phyloP scores from a whole-genome alignment of 2,329 filamentous ascomycete genomes.

The Sphaerulina vaccinii region DNA sequence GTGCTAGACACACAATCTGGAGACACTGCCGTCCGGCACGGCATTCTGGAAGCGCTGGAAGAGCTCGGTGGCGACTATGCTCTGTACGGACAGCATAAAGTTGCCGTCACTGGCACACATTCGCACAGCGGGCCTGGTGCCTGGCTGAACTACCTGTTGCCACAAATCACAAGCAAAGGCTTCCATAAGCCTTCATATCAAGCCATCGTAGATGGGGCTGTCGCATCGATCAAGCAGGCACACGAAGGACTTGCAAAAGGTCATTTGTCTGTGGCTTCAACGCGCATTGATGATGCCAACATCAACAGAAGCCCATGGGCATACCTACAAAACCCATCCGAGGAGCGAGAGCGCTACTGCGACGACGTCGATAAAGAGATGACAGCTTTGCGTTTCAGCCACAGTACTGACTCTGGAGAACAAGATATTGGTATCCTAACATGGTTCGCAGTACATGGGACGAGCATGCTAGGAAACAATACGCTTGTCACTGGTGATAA shows the following conservation, averaged over 20 bases:
- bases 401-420: slow-evolving; percentile 65
- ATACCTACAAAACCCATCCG: slow-evolving; percentile 79
- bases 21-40: slow-evolving; percentile 82
- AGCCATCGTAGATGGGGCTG: slow-evolving; percentile 81
- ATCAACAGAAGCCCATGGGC: slow-evolving; percentile 87
- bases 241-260: slow-evolving; percentile 71
- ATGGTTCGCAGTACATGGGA: slow-evolving; percentile 92
- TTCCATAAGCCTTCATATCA: slow-evolving; percentile 85
- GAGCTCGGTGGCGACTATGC: slow-evolving; percentile 69
- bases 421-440: slow-evolving; percentile 80
- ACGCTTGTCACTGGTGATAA: slow-evolving; percentile 92
- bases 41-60: slow-evolving; percentile 74
- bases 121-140: slow-evolving; percentile 88
- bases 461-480: slow-evolving; percentile 87
- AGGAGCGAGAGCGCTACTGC: slow-evolving; percentile 70
- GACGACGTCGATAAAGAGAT: slow-evolving; percentile 71
- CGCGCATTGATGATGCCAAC: slow-evolving; percentile 71
- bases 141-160: slow-evolving; percentile 92
- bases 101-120: slow-evolving; percentile 90
- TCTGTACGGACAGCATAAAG: slow-evolving; percentile 73
- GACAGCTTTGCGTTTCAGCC: slow-evolving; percentile 70
- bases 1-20: slow-evolving; percentile 85
- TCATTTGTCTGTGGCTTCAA: slow-evolving; percentile 67
- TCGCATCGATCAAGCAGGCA: slow-evolving; percentile 78
- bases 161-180: slow-evolving; percentile 83